Conservation (phyloP, 495 filamentous ascomycete genomes). For the Penicillium coffeae region DNA sequence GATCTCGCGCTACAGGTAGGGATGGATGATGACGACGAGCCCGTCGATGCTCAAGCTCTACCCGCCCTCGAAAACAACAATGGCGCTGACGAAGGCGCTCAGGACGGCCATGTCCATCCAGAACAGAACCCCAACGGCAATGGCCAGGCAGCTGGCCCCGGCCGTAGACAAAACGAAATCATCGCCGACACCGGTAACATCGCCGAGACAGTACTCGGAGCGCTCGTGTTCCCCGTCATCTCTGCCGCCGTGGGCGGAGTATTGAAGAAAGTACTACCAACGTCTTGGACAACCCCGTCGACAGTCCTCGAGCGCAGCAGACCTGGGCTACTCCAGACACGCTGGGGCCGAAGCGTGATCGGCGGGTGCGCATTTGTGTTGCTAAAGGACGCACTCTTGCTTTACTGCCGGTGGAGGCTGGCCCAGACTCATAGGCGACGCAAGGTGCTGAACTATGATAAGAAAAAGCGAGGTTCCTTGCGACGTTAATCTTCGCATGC, state of each 20-base stretch:
- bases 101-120: constrained; percentile 28
- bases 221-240: constrained; percentile 59
- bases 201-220: constrained; percentile 56
- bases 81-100: constrained; percentile 17
- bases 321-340: constrained; percentile 63
- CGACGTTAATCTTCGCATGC: no score
- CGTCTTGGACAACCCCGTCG: constrained; percentile 54
- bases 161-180: constrained; percentile 42
- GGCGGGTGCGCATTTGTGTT: constrained; percentile 79
- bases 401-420: constrained; percentile 71
- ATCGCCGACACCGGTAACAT: constrained; percentile 49
- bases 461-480: constrained; percentile 30
- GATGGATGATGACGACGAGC: constrained; percentile 35
- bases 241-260: constrained; percentile 65
- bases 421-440: constrained; percentile 65
- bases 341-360: constrained; percentile 75
- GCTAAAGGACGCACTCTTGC: constrained; percentile 66
- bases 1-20: constrained; percentile 43
- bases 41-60: constrained; percentile 12
- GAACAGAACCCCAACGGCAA: constrained; percentile 19
- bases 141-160: constrained; percentile 29
- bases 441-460: constrained; percentile 63
- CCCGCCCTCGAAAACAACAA: constrained; percentile 15
- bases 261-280: constrained; percentile 58
- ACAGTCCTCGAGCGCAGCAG: constrained; percentile 34